Conservation (phyloP, 306 rosid species). For the Cicer chorassanicum region DNA sequence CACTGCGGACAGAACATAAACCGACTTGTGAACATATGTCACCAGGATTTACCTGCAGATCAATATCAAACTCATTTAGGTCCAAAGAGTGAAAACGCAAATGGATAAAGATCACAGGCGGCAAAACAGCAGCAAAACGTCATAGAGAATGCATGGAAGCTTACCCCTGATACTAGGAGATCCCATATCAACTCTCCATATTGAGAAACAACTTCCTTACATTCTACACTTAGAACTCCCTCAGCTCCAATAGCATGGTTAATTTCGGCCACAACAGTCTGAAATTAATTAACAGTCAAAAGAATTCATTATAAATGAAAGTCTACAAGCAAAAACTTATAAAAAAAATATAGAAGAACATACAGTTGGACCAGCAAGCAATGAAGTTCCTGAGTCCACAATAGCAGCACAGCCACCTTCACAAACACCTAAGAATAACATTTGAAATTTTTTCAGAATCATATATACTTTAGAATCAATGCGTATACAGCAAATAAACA, state of each 20-base stretch:
- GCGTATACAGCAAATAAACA: constrained; percentile 26
- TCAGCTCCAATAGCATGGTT: constrained; percentile 94
- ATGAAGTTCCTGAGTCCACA: constrained; percentile 92
- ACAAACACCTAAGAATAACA: constrained; percentile 66
- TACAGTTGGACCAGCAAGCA: constrained; percentile 91
- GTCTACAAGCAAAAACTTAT: neutral
- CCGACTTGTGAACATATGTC: constrained; percentile 66
- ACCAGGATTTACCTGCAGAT: constrained; percentile 66
- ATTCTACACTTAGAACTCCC: constrained; percentile 80
- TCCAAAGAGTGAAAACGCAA: constrained; percentile 8
- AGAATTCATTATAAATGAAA: constrained; percentile 23
- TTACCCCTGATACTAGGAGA: constrained; percentile 76
- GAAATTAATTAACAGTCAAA: constrained; percentile 32
- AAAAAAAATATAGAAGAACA: constrained; percentile 39
- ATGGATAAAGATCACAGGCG: neutral
- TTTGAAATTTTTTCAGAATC: constrained; percentile 31
- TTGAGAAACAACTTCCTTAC: constrained; percentile 74
- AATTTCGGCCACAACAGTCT: constrained; percentile 76
- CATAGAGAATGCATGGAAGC: constrained; percentile 34
- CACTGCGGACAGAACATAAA: constrained; percentile 54
- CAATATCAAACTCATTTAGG: constrained; percentile 28
- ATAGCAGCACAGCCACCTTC: constrained; percentile 79
- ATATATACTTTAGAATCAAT: constrained; percentile 24
- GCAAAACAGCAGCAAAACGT: neutral
- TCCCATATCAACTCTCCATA: constrained; percentile 90